Conservation (phyloP, 1,284 basidiomycete species). For the Hymenochaete sp. region DNA sequence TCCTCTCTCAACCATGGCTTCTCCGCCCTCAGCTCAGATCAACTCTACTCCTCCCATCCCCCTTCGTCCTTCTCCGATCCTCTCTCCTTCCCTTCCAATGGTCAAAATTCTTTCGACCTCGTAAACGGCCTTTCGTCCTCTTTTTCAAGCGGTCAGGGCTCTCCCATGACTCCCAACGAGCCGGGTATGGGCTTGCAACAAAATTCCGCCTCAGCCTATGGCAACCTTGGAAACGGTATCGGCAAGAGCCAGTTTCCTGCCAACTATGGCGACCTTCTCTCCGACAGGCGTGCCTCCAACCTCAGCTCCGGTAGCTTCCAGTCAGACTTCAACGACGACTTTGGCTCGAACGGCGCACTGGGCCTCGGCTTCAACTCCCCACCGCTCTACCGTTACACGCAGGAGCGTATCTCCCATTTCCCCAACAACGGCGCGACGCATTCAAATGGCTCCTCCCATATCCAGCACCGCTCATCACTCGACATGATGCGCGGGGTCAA, state of each 20-base stretch:
- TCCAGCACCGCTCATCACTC: slow-evolving; percentile 31
- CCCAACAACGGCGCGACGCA: slow-evolving; percentile 42
- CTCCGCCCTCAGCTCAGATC: slow-evolving; percentile 38
- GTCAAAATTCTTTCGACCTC: slow-evolving; percentile 49
- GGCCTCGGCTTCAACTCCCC: slow-evolving; percentile 35
- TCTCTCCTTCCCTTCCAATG: slow-evolving; percentile 43
- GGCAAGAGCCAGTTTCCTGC: slow-evolving; percentile 44
- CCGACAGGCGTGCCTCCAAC: slow-evolving; percentile 50
- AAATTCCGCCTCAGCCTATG: slow-evolving; percentile 44
- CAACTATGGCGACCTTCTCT: slow-evolving; percentile 29
- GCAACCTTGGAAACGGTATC: slow-evolving; percentile 32
- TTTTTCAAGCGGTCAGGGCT: slow-evolving; percentile 61
- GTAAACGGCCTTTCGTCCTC: slow-evolving; percentile 52
- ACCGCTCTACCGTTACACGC: slow-evolving; percentile 43
- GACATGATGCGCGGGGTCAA: slow-evolving; percentile 58
- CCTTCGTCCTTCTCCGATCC: slow-evolving; percentile 49
- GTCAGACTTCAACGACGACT: slow-evolving; percentile 55
- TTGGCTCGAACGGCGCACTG: slow-evolving; percentile 28
- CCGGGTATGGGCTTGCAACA: slow-evolving; percentile 43
- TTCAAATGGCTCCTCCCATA: slow-evolving; percentile 27
- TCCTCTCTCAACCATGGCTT: slow-evolving; percentile 51
- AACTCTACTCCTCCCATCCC: slow-evolving; percentile 48
- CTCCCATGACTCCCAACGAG: slow-evolving; percentile 63
- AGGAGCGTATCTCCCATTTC: slow-evolving; percentile 49
- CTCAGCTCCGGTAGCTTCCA: slow-evolving; percentile 36